Evolutionary conservation across 192 early-diverging fungal species (phyloP), one percentile per base, ranked within the genome.

Genomic region (Umbelopsis isabellina): DNA sequence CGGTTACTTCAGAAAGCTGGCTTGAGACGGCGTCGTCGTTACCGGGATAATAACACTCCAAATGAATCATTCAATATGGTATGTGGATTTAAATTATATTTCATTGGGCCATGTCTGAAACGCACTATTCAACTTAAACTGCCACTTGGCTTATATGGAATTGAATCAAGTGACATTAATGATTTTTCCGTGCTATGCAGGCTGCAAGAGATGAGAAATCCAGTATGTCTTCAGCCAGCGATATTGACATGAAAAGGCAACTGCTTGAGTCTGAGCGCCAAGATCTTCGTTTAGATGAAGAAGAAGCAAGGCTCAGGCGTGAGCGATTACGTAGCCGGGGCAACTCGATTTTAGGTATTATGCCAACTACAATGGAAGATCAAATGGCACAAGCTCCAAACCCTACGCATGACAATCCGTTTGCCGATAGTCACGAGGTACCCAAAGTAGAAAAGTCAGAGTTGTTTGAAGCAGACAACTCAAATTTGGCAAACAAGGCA

Each of bases 401-500:
- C 27, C 3, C 4, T 15, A 5, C 5, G n/a, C 55, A 61, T 61
- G 55, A 61, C 33, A 8, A 61, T 18, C 55, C 55, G 18, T 61
- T 61, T 61, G 16, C 25, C 33, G 55, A 61, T 35, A 37, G 55
- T 61, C 55, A 61, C 55, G 55, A 61, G 55, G 55, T 35, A 12
- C 33, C 55, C 30, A 61, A 35, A n/a, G 27, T 30, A 35, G 55
- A 30, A 27, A 22, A 25, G 25, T 16, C 55, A 35, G 25, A 30
- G 16, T 33, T 27, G 18, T 25, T 18, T 25, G 23, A 35, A 61
- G 12, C 7, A 15, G n/a, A 33, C 30, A 25, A 61, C 18, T 22
- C 12, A 2, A 37, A 61, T 35, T n/a, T 33, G 33, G 27, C 55
- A 25, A 61, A 61, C 25, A 16, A 2, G n/a, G 25, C 9, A 11